Conservation (phyloP, 78 protist genomes). For the Guillardia theta region DNA sequence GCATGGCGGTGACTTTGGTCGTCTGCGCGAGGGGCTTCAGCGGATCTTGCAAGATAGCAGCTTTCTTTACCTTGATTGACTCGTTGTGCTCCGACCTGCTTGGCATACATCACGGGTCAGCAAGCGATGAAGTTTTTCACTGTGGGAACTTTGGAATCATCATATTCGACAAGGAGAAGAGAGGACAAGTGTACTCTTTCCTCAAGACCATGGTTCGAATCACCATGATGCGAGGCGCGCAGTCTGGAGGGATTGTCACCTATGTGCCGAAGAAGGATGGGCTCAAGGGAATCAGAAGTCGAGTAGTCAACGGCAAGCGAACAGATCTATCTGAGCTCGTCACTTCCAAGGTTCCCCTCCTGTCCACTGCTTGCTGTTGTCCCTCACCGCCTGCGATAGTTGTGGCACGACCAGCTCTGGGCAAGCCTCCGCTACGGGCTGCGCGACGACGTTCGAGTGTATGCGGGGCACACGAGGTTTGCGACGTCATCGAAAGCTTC, state of each 20-base stretch:
- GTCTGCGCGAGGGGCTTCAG: not conserved
- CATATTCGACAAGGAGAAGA: not conserved
- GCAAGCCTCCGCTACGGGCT: not conserved
- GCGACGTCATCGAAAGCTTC: conserved; percentile 13
- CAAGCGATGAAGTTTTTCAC: not conserved
- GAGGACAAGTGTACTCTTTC: not conserved
- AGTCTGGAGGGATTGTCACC: conserved; percentile 24
- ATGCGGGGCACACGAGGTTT: conserved; percentile 39
- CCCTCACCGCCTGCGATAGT: too few species aligned
- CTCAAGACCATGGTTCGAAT: not conserved
- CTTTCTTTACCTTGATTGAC: not conserved
- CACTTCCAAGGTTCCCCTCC: not conserved
- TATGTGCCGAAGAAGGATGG: not conserved
- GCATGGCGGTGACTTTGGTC: not conserved
- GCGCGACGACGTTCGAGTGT: not conserved
- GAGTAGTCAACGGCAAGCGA: conserved; percentile 44
- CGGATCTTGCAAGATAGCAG: not conserved
- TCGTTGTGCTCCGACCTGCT: not conserved
- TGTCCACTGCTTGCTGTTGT: too few species aligned
- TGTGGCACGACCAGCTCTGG: not conserved
- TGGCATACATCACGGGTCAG: not conserved
- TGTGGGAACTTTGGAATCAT: conserved; percentile 45
- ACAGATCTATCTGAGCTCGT: not conserved
- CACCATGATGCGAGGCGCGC: conserved; percentile 45
- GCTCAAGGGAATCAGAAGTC: not conserved